Base-by-base conservation (phyloP, 2,329 filamentous ascomycete genomes). In the Sarocladium oryzae region DNA sequence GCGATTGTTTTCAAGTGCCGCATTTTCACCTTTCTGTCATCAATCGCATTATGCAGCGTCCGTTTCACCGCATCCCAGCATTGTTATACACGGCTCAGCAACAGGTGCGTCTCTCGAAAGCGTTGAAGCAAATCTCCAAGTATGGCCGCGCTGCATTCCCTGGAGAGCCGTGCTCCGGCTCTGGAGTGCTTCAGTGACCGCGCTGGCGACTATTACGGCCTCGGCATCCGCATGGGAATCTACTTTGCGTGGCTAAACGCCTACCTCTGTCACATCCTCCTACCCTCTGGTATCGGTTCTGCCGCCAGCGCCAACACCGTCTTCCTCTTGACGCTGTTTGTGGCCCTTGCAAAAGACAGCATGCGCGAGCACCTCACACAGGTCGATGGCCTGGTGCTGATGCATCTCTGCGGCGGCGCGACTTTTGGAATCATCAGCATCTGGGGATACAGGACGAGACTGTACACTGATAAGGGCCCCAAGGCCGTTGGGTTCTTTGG, bases 161-260 rank as follows among this genome's bases (percentile, higher is more conserved):
- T 30, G 7, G 28, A 30, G 13, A 30, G 13, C 28, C 28, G 28
- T 30, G 40, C 21, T 45, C 40, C 21, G 21, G 24, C 20, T 28
- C 40, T 48, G 20, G 43, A 23, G 13, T 61, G 55, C 50, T 35
- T 49, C n/a, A 56, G 55, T 33, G 53, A 59, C 3, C 50, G 54
- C 21, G 62, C 61, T n/a, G 52, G 57, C 16, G 62, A 66, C 54
- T 61, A 64, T 54, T 66, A 65, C 50, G 63, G 63, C 20, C 58
- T 65, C 20, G 64, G 64, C 3, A 61, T 65, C 24, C 58, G 63
- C 11, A 56, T 66, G 26, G 62, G 63, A 20, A 55, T 66, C 52
- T 66, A 66, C 55, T 62, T 64, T 37, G 55, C 61, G 48, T 65
- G 63, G 62, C 52, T 61, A 16, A 55, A 57, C 10, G 56, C 56